Conservation (phyloP, 2,329 filamentous ascomycete genomes). For the Tolypocladium endophyticum region DNA sequence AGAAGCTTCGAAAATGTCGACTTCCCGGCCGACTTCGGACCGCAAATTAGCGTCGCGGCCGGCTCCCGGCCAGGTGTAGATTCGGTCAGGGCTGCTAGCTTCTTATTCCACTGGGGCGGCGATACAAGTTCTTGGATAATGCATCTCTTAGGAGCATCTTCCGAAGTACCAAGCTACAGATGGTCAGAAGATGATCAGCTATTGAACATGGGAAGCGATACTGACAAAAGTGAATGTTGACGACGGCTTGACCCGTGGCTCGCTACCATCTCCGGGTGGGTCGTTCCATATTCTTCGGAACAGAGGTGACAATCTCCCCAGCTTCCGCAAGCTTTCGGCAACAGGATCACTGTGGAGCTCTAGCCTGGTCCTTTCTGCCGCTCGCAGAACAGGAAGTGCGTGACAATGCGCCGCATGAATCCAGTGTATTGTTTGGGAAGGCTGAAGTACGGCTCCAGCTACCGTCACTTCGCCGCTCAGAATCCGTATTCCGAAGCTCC, state of each 20-base stretch:
- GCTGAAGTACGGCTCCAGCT: constrained; percentile 50
- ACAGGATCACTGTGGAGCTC: constrained; percentile 46
- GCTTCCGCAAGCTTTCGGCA: constrained; percentile 34
- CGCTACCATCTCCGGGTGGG: constrained; percentile 10
- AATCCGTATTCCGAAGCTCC: constrained; percentile 57
- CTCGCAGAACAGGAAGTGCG: constrained; percentile 56
- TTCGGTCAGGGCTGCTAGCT: constrained; percentile 34
- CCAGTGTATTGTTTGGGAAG: constrained; percentile 37
- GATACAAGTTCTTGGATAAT: constrained; percentile 44
- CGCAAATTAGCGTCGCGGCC: constrained; percentile 48
- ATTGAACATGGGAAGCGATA: neutral
- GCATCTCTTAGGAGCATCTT: constrained; percentile 38
- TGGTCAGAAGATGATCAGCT: constrained; percentile 8
- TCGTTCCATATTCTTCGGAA: constrained; percentile 59
- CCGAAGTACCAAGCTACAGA: constrained; percentile 40
- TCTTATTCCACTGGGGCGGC: constrained; percentile 51
- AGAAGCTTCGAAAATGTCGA: constrained; percentile 63
- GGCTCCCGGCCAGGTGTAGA: constrained; percentile 19
- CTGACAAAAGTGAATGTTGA: constrained; percentile 41
- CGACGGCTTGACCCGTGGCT: constrained; percentile 7
- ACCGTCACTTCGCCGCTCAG: constrained; percentile 52
- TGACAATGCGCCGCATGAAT: constrained; percentile 60
- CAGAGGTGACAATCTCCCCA: constrained; percentile 53
- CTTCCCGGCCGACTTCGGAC: constrained; percentile 64
- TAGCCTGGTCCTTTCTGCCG: constrained; percentile 35